phyloP scores from a whole-genome alignment of 148 eudicot species.

The Gaultheria prostrata region DNA sequence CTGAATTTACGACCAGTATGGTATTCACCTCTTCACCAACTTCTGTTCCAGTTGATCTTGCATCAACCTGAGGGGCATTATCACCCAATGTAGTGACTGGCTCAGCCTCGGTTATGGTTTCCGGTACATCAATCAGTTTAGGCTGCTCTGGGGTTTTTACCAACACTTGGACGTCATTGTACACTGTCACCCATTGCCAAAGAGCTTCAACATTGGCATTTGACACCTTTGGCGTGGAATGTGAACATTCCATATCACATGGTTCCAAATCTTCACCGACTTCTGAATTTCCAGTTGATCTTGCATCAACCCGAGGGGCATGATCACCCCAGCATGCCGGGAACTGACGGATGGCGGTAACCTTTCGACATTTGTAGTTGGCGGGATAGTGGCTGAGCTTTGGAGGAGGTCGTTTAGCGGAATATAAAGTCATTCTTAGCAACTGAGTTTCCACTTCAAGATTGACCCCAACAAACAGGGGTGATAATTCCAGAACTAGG shows the following conservation, averaged over 20 bases:
- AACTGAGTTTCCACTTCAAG: background rate
- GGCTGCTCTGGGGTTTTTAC: background rate
- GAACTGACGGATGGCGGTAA: background rate
- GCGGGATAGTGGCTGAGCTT: background rate
- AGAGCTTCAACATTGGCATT: constrained; percentile 1
- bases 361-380: constrained; percentile 8
- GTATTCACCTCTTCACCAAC: background rate
- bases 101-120: background rate
- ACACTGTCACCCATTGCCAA: background rate
- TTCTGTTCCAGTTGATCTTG: background rate
- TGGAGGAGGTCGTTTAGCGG: background rate
- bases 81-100: background rate
- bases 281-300: background rate
- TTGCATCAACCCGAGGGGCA: background rate
- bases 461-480: background rate
- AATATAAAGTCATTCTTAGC: background rate
- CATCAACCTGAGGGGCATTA: background rate
- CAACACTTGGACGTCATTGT: background rate
- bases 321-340: background rate
- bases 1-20: background rate
- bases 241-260: background rate
- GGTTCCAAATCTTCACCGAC: constrained; percentile 1
- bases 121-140: background rate
- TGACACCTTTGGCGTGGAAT: background rate
- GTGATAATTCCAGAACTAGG: background rate